Base-by-base conservation (phyloP, 108 stramenopile genomes). In the Fragilaria crotonensis region DNA sequence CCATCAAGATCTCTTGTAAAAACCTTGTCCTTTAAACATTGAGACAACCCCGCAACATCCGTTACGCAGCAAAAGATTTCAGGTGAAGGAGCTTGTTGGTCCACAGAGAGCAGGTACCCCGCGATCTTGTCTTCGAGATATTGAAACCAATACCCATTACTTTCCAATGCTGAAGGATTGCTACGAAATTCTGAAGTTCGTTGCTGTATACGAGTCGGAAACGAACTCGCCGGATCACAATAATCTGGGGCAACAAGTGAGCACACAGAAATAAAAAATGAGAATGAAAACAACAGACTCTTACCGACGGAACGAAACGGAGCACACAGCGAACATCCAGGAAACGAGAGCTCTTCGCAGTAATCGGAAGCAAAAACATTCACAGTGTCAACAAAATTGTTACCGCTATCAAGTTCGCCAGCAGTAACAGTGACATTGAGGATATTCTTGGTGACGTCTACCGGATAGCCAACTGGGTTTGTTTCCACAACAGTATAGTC, bases 21-120 rank as follows among this genome's bases (percentile, higher is more conserved):
- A n/a, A n/a, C 7, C 11, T 41, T 11, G n/a, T n/a, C n/a, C 7
- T 7, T 11, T 14, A 41, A 41, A 14, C 36, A 41, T 11, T 7
- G 36, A 41, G 36, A 41, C 14, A 41, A 14, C 14, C 14, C 36
- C 11, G 36, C 14, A 14, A 41, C 36, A 14, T 41, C 14, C 7
- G 36, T 41, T 41, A 41, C 36, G 14, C 36, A 41, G 36, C 36
- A 41, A 41, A 41, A 41, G 36, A 41, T 41, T 41, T 41, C 36
- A 41, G 36, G 36, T 41, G 36, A 7, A 11, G 36, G 36, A 11
- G 14, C 36, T 7, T 41, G 7, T 14, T 41, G 11, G 14, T 7
- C 14, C 14, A 41, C 7, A 41, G 36, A 41, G 14, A 41, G 36
- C 7, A 41, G 7, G 14, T 41, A 41, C 14, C 36, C 36, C 7